Evolutionary conservation across 371 early-diverging fungal genomes (phyloP).

Genomic region (Mucor piriformis): DNA sequence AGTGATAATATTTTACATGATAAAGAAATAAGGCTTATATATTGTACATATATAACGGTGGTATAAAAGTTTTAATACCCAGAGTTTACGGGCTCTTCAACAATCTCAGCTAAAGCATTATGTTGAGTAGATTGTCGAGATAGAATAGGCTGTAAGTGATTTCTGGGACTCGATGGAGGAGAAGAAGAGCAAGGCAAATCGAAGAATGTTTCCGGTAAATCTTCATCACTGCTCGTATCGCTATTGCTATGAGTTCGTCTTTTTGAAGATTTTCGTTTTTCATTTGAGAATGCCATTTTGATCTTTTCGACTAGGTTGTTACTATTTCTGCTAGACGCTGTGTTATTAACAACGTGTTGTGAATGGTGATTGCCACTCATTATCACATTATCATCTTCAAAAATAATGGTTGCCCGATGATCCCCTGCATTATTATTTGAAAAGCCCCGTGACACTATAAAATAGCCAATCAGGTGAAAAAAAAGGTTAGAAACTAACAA

Average conservation of each 20-base stretch:
- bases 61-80: not conserved
- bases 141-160: constrained; percentile 7
- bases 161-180: constrained; percentile 14
- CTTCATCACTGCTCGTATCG: constrained; percentile 8
- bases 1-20: no score
- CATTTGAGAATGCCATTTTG: constrained; percentile 42
- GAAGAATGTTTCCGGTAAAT: constrained; percentile 4
- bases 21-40: not conserved
- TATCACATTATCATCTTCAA: constrained; percentile 12
- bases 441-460: constrained; percentile 1
- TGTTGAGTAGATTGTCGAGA: constrained; percentile 30
- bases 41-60: no score
- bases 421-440: constrained; percentile 15
- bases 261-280: constrained; percentile 8
- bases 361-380: not conserved
- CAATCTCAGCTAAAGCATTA: constrained; percentile 17
- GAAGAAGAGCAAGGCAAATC: constrained; percentile 10
- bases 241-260: constrained; percentile 5
- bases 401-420: constrained; percentile 10
- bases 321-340: not conserved
- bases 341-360: not conserved
- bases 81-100: constrained; percentile 17
- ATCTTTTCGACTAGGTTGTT: constrained; percentile 40
- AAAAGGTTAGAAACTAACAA: not conserved
- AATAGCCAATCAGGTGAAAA: not conserved